A percentile compares a stretch with the other conserved stretches of the same genome.
Evolutionary conservation across 129 eudicot species (phyloP).

Genomic region (Flaveria trinervia): DNA sequence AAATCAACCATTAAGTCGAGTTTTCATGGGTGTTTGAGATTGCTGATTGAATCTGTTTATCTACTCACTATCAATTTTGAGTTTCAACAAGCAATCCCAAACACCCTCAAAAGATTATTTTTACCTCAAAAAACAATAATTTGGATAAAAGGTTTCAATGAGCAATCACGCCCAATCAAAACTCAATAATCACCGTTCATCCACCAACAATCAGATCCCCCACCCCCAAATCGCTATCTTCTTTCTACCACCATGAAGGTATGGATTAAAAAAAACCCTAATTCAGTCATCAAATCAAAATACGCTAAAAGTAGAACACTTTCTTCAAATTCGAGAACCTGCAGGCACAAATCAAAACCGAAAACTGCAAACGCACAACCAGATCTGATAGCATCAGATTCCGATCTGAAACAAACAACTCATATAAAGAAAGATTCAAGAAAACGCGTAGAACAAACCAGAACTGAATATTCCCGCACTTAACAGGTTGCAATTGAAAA

Average conservation of each 20-base stretch:
- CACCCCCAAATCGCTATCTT: not conserved
- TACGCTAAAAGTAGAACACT: not conserved
- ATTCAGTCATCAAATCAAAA: not conserved
- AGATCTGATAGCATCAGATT: not conserved
- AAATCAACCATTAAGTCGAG: not conserved
- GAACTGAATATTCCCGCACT: not conserved
- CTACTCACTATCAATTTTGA: not conserved
- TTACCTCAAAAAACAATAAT: not conserved
- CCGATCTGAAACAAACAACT: not conserved
- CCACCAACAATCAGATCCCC: not conserved
- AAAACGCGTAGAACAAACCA: too few relatives aligned
- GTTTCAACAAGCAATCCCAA: not conserved
- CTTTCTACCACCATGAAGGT: not conserved
- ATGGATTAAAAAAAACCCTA: not conserved
- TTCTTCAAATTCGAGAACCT: not conserved
- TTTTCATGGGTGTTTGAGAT: not conserved
- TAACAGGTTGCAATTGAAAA: constrained; percentile 12
- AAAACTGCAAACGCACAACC: not conserved
- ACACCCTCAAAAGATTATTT: not conserved
- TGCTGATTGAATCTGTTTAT: not conserved
- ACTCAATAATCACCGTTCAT: not conserved
- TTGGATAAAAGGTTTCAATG: not conserved
- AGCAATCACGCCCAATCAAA: not conserved
- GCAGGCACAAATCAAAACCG: not conserved
- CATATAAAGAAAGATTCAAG: not conserved